Conservation (phyloP, 2,329 filamentous ascomycete species). For the Truncatella angustata region DNA sequence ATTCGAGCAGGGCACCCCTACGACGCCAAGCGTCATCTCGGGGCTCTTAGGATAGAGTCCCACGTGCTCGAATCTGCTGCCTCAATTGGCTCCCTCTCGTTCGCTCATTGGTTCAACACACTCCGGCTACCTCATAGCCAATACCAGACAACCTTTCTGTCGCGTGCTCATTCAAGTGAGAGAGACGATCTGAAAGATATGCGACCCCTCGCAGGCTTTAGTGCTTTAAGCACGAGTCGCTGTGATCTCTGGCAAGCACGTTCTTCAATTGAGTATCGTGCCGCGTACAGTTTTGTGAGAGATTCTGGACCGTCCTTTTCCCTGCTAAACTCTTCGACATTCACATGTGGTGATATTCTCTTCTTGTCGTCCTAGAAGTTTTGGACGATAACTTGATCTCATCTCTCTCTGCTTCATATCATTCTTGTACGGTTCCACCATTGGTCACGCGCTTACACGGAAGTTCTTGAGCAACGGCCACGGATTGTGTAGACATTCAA, state of each 20-base stretch:
- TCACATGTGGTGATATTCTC: too few relatives aligned
- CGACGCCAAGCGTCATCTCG: background rate
- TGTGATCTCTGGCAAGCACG: background rate
- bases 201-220: background rate
- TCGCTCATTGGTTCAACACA: background rate
- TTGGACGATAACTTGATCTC: too few relatives aligned
- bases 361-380: too few relatives aligned
- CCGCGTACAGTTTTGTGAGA: too few relatives aligned
- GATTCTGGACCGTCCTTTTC: too few relatives aligned
- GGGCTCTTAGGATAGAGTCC: background rate
- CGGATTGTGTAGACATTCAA: too few relatives aligned
- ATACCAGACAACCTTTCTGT: slow-evolving; percentile 8
- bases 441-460: too few relatives aligned
- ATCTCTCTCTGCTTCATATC: too few relatives aligned
- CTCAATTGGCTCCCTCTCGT: slow-evolving; percentile 4
- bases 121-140: background rate
- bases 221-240: background rate
- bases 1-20: background rate
- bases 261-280: background rate
- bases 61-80: slow-evolving; percentile 5
- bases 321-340: too few relatives aligned
- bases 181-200: background rate
- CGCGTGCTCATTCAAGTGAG: slow-evolving; percentile 7
- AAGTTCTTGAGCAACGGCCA: too few relatives aligned
- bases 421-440: too few relatives aligned